Base-by-base conservation (phyloP, 306 rosid species). In the Astragalus glycyphyllos region DNA sequence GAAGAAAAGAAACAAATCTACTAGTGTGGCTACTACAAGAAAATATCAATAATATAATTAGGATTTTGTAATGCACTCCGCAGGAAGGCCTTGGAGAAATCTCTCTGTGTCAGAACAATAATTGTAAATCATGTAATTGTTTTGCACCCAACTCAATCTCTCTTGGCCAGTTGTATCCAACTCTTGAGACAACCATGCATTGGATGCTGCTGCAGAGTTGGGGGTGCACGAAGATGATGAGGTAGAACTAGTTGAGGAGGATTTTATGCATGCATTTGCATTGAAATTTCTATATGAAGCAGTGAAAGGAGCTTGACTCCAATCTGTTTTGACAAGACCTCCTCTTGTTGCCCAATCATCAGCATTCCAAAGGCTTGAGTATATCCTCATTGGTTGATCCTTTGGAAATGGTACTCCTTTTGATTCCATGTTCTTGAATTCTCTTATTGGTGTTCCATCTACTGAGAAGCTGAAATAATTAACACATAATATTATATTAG, bases 271-370 rank as follows among this genome's bases (percentile, higher is more conserved):
- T 1, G 86, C 92, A 65, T 80, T 38, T 0, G 88, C 87, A 12
- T 60, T 84, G 83, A 91, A 85, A 77, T 86, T 86, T 15, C 83
- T 83, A 45, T 80, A 91, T 0, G 90, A 86, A 7, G 92, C 88
- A 2, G 80, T 64, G 78, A 91, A 91, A 1, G 92, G 97, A 31
- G 90, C 90, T 71, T 74, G 46, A 7, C 11, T 38, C 92, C 96
- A 88, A 12, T 91, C 89, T 17, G 90, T 88, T 75, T 91, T 88
- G 0, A 91, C 88, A 4, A 88, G 81, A 1, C 97, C 96, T 5
- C 93, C 91, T 59, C 94, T 84, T 3, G 96, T 90, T 0, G 92
- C 96, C 90, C 96, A 89, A 7, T 89, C 96, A 65, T 89, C 92
- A 0, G 90, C 96, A 41, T 82, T 87, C 96, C 94, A 90, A 0